phyloP scores from a whole-genome alignment of 768 basidiomycete species.

The Pulveroboletus sp. region DNA sequence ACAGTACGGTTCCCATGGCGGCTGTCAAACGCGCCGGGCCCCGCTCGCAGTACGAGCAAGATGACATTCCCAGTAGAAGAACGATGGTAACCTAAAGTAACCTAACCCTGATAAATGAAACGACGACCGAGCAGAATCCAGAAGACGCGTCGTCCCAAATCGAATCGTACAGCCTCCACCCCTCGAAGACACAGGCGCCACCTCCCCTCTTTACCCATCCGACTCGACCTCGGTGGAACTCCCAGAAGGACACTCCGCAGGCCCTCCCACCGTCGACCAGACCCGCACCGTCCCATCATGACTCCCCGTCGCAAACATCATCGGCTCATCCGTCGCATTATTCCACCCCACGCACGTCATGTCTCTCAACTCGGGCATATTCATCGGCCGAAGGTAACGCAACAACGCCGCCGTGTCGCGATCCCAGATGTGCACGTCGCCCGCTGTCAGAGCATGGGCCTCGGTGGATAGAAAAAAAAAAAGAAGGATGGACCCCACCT shows the following conservation, averaged over 20 bases:
- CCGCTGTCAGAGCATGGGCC: constrained; percentile 41
- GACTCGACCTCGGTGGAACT: constrained; percentile 22
- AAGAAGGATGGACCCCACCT: constrained; percentile 37
- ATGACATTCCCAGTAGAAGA: too few relatives aligned
- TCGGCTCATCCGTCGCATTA: constrained; percentile 44
- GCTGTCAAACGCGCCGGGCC: too few relatives aligned
- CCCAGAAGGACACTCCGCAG: constrained; percentile 4
- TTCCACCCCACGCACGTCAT: constrained; percentile 86
- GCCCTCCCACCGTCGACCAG: constrained; percentile 53
- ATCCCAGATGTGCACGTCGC: constrained; percentile 86
- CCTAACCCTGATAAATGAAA: neutral
- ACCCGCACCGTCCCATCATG: constrained; percentile 76
- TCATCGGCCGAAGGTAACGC: constrained; percentile 61
- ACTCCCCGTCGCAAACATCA: constrained; percentile 67
- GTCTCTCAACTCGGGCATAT: constrained; percentile 50
- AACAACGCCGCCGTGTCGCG: constrained; percentile 71
- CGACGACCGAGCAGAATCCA: neutral
- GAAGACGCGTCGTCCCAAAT: too few relatives aligned
- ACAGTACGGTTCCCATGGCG: too few relatives aligned
- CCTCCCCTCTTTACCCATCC: constrained; percentile 4
- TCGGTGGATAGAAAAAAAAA: too few relatives aligned
- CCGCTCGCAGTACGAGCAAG: too few relatives aligned
- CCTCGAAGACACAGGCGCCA: too few relatives aligned
- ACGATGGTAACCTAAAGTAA: too few relatives aligned
- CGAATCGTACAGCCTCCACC: too few relatives aligned